Conservation (phyloP, 306 rosid genomes). For the Biancaea sappan region DNA sequence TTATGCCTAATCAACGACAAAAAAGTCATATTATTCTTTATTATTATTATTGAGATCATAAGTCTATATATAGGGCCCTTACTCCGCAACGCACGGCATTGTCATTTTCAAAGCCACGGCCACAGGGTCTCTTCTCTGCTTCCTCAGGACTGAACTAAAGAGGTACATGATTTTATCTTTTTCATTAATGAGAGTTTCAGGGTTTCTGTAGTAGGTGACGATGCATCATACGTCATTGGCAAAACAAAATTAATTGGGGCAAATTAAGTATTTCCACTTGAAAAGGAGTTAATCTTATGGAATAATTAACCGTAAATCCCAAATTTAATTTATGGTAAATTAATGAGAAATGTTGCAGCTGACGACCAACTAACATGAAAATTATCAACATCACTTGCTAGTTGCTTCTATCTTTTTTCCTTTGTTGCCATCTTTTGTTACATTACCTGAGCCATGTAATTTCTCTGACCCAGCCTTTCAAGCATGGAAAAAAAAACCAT, state of each 20-base stretch:
- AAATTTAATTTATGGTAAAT: constrained; percentile 30
- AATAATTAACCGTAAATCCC: constrained; percentile 29
- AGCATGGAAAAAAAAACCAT: too few relatives aligned
- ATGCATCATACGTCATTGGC: constrained; percentile 31
- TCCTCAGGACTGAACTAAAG: constrained; percentile 39
- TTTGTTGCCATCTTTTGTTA: constrained; percentile 34
- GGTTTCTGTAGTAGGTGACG: background rate
- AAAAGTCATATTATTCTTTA: too few relatives aligned
- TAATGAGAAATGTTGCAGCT: background rate
- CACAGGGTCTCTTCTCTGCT: constrained; percentile 36
- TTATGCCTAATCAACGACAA: background rate
- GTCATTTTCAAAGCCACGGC: constrained; percentile 45
- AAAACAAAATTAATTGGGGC: background rate
- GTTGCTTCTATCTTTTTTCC: background rate
- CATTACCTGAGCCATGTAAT: too few relatives aligned
- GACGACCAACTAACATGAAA: constrained; percentile 34
- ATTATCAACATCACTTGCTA: constrained; percentile 28
- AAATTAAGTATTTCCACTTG: constrained; percentile 23
- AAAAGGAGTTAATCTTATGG: too few relatives aligned
- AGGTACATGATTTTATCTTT: constrained; percentile 31
- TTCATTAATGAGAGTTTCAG: constrained; percentile 12
- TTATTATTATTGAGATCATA: too few relatives aligned
- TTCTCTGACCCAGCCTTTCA: too few relatives aligned
- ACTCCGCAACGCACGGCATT: constrained; percentile 39
- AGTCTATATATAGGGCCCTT: constrained; percentile 11